Conservation (phyloP, 192 early-diverging fungal genomes). For the Spizellomyces sp. region DNA sequence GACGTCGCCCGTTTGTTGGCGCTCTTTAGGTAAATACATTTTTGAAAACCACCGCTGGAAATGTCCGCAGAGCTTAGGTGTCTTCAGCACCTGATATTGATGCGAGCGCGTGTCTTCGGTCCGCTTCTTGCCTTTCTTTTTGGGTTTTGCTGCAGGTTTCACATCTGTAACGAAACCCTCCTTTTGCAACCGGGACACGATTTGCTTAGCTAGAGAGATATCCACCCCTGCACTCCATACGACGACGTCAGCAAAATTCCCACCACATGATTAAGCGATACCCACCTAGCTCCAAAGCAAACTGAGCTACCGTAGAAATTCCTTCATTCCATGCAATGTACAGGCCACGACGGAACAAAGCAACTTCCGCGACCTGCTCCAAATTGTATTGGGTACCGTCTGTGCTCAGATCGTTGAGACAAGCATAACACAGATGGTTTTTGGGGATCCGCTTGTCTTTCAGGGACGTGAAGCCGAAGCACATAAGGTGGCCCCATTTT, state of each 20-base stretch:
- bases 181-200: conserved; percentile 19
- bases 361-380: conserved; percentile 26
- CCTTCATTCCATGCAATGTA: conserved; percentile 23
- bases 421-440: conserved; percentile 37
- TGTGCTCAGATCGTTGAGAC: conserved; percentile 23
- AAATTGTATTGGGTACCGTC: conserved; percentile 26
- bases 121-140: conserved; percentile 12
- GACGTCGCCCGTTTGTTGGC: conserved; percentile 6
- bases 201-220: conserved; percentile 12
- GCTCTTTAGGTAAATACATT: not conserved
- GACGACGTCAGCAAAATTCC: not conserved
- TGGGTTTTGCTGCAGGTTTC: not conserved
- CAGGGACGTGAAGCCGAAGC: conserved; percentile 39
- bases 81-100: conserved; percentile 16
- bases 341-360: conserved; percentile 32
- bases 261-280: not conserved
- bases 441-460: conserved; percentile 34
- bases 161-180: conserved; percentile 32
- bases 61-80: conserved; percentile 1
- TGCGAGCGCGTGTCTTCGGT: conserved; percentile 7
- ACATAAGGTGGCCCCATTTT: conserved; percentile 41
- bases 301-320: conserved; percentile 2
- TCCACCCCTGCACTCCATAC: conserved; percentile 1
- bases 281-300: conserved; percentile 26
- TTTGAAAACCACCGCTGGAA: conserved; percentile 11